phyloP scores from a whole-genome alignment of 192 early-diverging fungal genomes.

The Coemansia sp. region DNA sequence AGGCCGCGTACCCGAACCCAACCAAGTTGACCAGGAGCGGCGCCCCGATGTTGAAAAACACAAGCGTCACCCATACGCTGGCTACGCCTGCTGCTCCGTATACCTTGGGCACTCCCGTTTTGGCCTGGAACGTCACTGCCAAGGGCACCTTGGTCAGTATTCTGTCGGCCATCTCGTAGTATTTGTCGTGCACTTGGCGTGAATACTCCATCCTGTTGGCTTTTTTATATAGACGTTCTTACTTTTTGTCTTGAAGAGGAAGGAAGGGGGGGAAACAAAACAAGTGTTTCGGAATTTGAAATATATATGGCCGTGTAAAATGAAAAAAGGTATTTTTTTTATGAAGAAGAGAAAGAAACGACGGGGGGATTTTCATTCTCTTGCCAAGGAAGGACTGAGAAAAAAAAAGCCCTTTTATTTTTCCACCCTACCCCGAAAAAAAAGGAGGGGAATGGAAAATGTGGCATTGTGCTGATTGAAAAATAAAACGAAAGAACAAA shows the following conservation, averaged over 20 bases:
- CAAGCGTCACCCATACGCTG: constrained; percentile 64
- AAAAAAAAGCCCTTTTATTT: neutral
- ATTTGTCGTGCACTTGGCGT: constrained; percentile 44
- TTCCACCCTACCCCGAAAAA: too few species aligned
- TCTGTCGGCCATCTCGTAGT: constrained; percentile 59
- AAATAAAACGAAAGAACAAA: too few species aligned
- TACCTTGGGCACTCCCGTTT: constrained; percentile 86
- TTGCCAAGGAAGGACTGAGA: neutral
- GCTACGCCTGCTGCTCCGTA: constrained; percentile 71
- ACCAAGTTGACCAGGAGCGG: constrained; percentile 78
- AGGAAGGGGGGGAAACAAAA: neutral
- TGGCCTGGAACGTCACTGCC: constrained; percentile 67
- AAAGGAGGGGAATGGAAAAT: neutral
- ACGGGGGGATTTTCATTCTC: neutral
- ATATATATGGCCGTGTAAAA: too few species aligned
- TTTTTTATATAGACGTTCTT: neutral
- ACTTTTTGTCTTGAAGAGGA: neutral
- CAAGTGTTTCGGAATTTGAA: too few species aligned
- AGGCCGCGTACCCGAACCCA: constrained; percentile 93
- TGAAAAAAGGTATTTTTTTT: too few species aligned
- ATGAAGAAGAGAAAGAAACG: constrained; percentile 1
- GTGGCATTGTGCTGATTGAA: too few species aligned
- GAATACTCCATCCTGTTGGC: constrained; percentile 37
- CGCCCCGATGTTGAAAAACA: constrained; percentile 88
- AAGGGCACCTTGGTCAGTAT: constrained; percentile 68